Evolutionary conservation across 2,329 filamentous ascomycete species (phyloP).

Genomic region (Cladorrhinum sp.): DNA sequence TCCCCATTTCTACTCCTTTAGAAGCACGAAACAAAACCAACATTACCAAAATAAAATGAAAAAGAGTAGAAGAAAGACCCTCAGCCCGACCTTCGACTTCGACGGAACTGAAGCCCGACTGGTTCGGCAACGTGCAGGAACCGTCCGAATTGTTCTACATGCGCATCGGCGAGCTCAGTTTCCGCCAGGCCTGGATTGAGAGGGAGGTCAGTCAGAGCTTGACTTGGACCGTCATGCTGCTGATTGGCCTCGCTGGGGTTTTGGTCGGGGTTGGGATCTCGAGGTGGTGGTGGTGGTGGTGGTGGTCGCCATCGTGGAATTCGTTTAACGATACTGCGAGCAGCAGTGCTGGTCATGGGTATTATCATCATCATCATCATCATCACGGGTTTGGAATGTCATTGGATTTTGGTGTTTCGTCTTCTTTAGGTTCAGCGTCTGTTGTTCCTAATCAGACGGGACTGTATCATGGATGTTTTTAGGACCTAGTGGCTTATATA

Average conservation of each 20-base stretch:
- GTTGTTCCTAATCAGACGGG: neutral
- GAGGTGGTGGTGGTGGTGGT: neutral
- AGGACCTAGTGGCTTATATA: neutral
- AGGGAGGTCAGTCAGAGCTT: constrained; percentile 28
- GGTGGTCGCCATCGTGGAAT: no score
- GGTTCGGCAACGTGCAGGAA: constrained; percentile 3
- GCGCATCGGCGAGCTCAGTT: constrained; percentile 32
- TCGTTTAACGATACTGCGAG: constrained; percentile 2
- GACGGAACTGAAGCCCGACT: constrained; percentile 26
- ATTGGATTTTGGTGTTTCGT: neutral
- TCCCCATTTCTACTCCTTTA: neutral
- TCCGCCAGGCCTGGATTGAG: constrained; percentile 34
- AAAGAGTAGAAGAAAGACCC: constrained; percentile 31
- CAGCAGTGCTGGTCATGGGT: neutral
- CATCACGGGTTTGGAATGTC: neutral
- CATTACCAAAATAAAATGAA: neutral
- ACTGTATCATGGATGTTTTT: neutral
- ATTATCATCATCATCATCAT: neutral
- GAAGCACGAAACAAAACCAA: constrained; percentile 1
- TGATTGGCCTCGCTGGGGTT: constrained; percentile 27
- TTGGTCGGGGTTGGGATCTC: constrained; percentile 19
- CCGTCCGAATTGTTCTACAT: constrained; percentile 33
- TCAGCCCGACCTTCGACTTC: constrained; percentile 25
- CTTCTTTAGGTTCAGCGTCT: neutral
- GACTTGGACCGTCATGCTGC: constrained; percentile 24